Base-by-base conservation (phyloP, 371 early-diverging fungal genomes). In the Quaeritorhiza haematococci region DNA sequence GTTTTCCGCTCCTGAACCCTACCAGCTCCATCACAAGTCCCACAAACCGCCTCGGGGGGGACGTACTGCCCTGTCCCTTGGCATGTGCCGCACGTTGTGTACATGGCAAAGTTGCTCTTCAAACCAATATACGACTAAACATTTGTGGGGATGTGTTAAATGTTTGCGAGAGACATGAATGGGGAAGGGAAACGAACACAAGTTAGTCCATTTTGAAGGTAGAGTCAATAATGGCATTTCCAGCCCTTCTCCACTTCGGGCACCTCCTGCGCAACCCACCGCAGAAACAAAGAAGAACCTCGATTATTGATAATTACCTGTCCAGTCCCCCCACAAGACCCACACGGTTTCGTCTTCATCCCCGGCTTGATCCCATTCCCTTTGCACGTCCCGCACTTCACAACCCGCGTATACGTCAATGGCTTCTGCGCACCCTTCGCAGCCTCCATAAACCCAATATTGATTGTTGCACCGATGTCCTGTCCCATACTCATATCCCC, bases 401-500 rank as follows among this genome's bases (percentile, higher is more conserved):
- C 70, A 32, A 92, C 75, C 13, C 81, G 74, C 33, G 80, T 71
- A 33, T 88, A 82, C 27, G 67, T 69, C 24, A 94, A 71, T 13
- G 65, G 62, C 59, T 83, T 86, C 32, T 74, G 77, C 0, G 82
- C 54, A 24, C 96, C 96, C 48, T 84, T 85, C 26, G 85, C 89
- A 3, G 94, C 92, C 27, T 93, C 93, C 92, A 92, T 90, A 62
- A 94, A 96, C 3, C 84, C 53, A 21, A 96, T 74, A 13, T 71
- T 72, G 61, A 87, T 58, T 7, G 19, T 28, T 50, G 46, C 49
- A 64, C 55, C 27, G n/a, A 67, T 53, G 54, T 58, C 57, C 24
- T 60, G 42, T 4, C 63, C 69, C 6, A 61, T 29, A 5, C 61
- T 46, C 29, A 63, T 55, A 6, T 61, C 63, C 3, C 58, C 60